Conservation (phyloP, 208 protist genomes). For the Trichomonas gallinae region DNA sequence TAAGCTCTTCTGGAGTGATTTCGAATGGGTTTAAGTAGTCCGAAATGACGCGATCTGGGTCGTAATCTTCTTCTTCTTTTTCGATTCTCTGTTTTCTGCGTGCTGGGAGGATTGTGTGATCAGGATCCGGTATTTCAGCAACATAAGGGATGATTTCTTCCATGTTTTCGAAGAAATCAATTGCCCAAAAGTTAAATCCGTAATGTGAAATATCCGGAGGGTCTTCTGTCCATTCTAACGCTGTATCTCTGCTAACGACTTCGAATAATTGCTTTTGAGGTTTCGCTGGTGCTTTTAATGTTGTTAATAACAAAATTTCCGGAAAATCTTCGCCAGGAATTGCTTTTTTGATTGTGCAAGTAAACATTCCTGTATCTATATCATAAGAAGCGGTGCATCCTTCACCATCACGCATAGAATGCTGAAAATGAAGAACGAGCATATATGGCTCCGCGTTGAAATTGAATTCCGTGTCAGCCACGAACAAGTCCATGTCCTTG, state of each 20-base stretch:
- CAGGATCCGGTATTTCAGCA: not conserved
- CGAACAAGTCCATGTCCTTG: not conserved
- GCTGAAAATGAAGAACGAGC: not conserved
- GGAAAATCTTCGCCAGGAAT: slow-evolving; percentile 10
- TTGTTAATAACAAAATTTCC: not conserved
- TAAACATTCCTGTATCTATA: not conserved
- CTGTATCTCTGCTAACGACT: not conserved
- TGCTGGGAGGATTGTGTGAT: not conserved
- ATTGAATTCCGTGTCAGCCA: not conserved
- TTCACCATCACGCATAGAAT: not conserved
- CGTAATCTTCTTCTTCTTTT: slow-evolving; percentile 9
- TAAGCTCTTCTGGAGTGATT: too few relatives aligned
- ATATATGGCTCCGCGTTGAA: slow-evolving; percentile 6
- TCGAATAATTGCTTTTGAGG: not conserved
- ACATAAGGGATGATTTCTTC: not conserved
- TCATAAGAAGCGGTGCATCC: not conserved
- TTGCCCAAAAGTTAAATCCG: slow-evolving; percentile 20
- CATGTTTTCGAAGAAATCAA: slow-evolving; percentile 7
- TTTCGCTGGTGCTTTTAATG: not conserved
- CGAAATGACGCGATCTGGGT: not conserved
- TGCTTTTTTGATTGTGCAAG: not conserved
- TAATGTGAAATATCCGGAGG: not conserved
- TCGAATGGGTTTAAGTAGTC: not conserved
- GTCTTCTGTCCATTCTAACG: not conserved
- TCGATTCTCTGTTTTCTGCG: not conserved